Conservation (phyloP, 257 asterid genomes). For the Solanum medicagineum region DNA sequence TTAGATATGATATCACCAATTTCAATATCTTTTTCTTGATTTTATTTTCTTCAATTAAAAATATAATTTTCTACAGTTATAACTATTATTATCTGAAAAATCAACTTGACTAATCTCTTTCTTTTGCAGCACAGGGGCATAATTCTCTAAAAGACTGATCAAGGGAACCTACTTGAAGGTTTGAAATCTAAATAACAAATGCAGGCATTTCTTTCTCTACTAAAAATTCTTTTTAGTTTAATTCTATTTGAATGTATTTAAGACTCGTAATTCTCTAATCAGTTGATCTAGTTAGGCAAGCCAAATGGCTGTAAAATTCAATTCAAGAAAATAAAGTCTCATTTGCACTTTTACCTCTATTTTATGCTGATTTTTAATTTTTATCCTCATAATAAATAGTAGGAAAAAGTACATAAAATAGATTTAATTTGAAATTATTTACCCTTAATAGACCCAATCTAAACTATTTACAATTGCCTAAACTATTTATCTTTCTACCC, state of each 20-base stretch:
- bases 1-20: no score
- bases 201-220: background rate
- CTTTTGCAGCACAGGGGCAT: no score
- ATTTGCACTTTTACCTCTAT: background rate
- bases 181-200: background rate
- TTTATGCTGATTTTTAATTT: background rate
- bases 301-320: background rate
- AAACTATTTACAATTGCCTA: no score
- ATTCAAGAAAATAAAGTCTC: background rate
- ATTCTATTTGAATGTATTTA: background rate
- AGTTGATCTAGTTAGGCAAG: background rate
- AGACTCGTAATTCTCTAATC: background rate
- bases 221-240: background rate
- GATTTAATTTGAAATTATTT: no score
- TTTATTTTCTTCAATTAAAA: no score
- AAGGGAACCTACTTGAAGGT: background rate
- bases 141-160: background rate
- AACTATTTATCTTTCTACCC: no score
- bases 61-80: no score
- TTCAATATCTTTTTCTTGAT: no score
- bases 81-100: no score
- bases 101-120: no score
- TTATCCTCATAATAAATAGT: background rate
- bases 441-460: no score
- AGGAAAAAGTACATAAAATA: no score